Evolutionary conservation across 2,329 filamentous ascomycete genomes (phyloP).

Genomic region (Pseudogymnoascus sp.): DNA sequence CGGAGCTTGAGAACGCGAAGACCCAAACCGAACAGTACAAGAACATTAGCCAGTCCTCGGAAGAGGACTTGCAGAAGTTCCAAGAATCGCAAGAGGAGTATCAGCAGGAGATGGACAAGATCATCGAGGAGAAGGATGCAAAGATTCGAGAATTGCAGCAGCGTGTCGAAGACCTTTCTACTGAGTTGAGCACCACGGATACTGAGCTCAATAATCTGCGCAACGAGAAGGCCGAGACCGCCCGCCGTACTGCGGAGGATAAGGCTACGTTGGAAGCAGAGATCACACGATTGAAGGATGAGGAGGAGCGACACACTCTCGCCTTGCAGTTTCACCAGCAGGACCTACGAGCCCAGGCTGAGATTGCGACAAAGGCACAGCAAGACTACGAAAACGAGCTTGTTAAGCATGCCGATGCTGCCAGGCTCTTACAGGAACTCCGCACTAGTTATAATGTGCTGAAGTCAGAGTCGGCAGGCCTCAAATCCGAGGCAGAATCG

Average conservation of each 20-base stretch:
- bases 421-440: constrained; percentile 70
- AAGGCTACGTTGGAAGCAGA: constrained; percentile 72
- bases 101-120: constrained; percentile 71
- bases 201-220: constrained; percentile 72
- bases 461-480: constrained; percentile 66
- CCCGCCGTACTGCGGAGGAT: constrained; percentile 67
- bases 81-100: constrained; percentile 78
- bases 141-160: constrained; percentile 76
- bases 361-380: constrained; percentile 87
- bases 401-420: constrained; percentile 91
- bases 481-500: constrained; percentile 76
- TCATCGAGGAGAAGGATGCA: constrained; percentile 68
- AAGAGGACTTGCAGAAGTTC: constrained; percentile 76
- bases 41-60: constrained; percentile 74
- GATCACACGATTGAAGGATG: constrained; percentile 71
- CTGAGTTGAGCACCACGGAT: constrained; percentile 75
- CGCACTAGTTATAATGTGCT: constrained; percentile 75
- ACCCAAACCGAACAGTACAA: constrained; percentile 81
- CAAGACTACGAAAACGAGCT: constrained; percentile 93
- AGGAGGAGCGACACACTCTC: constrained; percentile 70
- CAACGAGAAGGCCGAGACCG: constrained; percentile 69
- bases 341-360: constrained; percentile 84
- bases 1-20: constrained; percentile 74
- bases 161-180: constrained; percentile 72
- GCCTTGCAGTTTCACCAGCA: constrained; percentile 80